A percentile compares a stretch with the other conserved stretches of the same genome.
Conservation (phyloP, 2,329 filamentous ascomycete genomes). For the Epichloe gansuensis region DNA sequence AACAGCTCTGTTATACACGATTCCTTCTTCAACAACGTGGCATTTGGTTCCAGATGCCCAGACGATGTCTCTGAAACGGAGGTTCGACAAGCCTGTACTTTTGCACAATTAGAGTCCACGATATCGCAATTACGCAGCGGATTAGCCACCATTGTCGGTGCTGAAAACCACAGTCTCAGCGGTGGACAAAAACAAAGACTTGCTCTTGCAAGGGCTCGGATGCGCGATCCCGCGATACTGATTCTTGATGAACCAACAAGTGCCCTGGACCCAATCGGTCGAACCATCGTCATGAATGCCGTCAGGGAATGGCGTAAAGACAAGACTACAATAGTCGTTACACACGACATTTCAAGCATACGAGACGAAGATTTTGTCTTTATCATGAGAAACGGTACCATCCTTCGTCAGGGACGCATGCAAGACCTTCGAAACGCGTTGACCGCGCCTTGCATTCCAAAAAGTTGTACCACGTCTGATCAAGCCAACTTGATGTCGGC, state of each 20-base stretch:
- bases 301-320: conserved; percentile 64
- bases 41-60: conserved; percentile 48
- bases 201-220: conserved; percentile 62
- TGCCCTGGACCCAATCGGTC: conserved; percentile 64
- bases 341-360: conserved; percentile 76
- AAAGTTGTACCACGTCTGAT: neutral
- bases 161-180: conserved; percentile 58
- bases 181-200: conserved; percentile 78
- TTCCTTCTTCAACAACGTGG: conserved; percentile 64
- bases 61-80: conserved; percentile 36
- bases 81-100: conserved; percentile 48
- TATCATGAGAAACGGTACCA: conserved; percentile 54
- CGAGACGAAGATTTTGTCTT: conserved; percentile 62
- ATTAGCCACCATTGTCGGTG: conserved; percentile 57
- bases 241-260: conserved; percentile 85
- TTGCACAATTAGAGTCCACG: conserved; percentile 56
- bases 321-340: conserved; percentile 87
- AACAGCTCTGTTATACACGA: conserved; percentile 71
- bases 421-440: neutral
- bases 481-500: neutral
- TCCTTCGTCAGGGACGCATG: conserved; percentile 51
- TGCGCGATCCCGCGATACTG: conserved; percentile 67
- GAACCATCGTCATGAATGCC: conserved; percentile 55
- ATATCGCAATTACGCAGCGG: conserved; percentile 55
- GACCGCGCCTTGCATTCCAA: neutral